Evolutionary conservation across 345 rosid genomes (phyloP).

Genomic region (Hibiscus tridactylites): DNA sequence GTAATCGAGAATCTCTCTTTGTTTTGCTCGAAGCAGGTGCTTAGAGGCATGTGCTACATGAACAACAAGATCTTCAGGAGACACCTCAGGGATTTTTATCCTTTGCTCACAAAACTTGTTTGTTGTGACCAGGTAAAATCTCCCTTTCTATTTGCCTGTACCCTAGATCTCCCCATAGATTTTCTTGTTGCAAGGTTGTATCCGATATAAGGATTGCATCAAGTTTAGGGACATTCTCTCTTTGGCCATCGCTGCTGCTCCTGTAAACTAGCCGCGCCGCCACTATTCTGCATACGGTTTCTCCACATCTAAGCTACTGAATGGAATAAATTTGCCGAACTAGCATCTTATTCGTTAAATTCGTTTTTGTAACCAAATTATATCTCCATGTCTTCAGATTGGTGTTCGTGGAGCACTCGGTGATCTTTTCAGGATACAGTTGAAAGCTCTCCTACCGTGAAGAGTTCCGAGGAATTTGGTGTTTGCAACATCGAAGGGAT

Average conservation of each 20-base stretch:
- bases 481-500: slow-evolving; percentile 11
- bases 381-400: slow-evolving; percentile 42
- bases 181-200: neutral
- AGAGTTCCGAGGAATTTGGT: slow-evolving; percentile 11
- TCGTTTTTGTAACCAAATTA: neutral
- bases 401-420: slow-evolving; percentile 88
- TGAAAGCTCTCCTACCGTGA: slow-evolving; percentile 69
- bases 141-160: neutral
- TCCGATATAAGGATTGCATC: neutral
- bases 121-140: slow-evolving; percentile 85
- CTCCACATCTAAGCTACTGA: neutral
- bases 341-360: neutral
- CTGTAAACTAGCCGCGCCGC: neutral
- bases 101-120: slow-evolving; percentile 80
- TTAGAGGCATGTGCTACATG: slow-evolving; percentile 93
- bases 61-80: slow-evolving; percentile 67
- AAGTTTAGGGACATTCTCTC: neutral
- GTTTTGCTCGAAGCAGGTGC: slow-evolving; percentile 49
- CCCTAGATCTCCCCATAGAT: neutral
- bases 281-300: neutral
- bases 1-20: neutral
- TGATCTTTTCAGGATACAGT: slow-evolving; percentile 74
- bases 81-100: slow-evolving; percentile 86
- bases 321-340: neutral
- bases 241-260: neutral